Evolutionary conservation across 352 stramenopile species (phyloP).

Genomic region (Aphanomyces cochlioides): DNA sequence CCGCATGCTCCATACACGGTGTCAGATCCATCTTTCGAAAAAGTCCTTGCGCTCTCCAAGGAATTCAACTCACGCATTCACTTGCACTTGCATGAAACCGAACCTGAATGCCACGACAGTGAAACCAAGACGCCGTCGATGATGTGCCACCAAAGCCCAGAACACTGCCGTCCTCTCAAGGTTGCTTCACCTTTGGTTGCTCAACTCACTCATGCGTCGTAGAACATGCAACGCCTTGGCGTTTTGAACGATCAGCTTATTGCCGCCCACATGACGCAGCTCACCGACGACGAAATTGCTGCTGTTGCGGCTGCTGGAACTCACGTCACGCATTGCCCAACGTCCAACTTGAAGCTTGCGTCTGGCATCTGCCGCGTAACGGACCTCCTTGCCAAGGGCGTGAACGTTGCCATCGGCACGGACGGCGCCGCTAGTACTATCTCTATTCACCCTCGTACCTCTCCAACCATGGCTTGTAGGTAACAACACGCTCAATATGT

Average conservation of each 20-base stretch:
- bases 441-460: no score
- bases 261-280: slow-evolving; percentile 83
- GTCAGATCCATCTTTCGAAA: slow-evolving; percentile 52
- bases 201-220: slow-evolving; percentile 7
- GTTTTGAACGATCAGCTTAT: slow-evolving; percentile 64
- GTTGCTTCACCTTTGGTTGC: not conserved
- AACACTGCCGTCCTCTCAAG: slow-evolving; percentile 65
- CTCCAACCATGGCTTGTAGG: not conserved
- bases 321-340: slow-evolving; percentile 85
- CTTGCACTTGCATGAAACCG: slow-evolving; percentile 86
- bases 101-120: slow-evolving; percentile 73
- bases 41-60: slow-evolving; percentile 42
- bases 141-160: slow-evolving; percentile 73
- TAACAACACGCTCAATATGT: slow-evolving; percentile 90
- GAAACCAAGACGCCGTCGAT: slow-evolving; percentile 59
- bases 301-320: slow-evolving; percentile 47
- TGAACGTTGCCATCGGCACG: slow-evolving; percentile 86
- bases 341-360: slow-evolving; percentile 88
- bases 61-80: slow-evolving; percentile 66
- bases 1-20: slow-evolving; percentile 86
- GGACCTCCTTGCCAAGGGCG: slow-evolving; percentile 65
- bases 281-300: slow-evolving; percentile 79
- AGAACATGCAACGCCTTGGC: slow-evolving; percentile 76
- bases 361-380: slow-evolving; percentile 77
- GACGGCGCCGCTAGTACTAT: slow-evolving; percentile 64